Conservation (phyloP, 2,329 filamentous ascomycete genomes). For the Alternaria gaisen region DNA sequence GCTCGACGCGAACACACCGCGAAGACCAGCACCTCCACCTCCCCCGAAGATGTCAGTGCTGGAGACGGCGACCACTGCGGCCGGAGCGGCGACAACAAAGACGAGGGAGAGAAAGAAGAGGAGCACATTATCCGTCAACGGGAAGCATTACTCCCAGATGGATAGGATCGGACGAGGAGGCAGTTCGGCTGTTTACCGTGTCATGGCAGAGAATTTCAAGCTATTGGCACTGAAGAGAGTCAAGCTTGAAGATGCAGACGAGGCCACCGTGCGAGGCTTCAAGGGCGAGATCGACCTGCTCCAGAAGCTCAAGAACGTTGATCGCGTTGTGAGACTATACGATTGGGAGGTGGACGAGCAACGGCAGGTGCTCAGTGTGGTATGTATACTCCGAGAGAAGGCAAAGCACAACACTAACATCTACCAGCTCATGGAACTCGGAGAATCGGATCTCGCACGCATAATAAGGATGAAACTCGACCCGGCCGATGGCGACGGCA, state of each 20-base stretch:
- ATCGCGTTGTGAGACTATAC: conserved; percentile 87
- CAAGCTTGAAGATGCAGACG: conserved; percentile 88
- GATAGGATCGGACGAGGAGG: conserved; percentile 92
- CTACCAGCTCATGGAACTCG: conserved; percentile 89
- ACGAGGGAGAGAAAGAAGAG: conserved; percentile 75
- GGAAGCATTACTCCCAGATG: conserved; percentile 87
- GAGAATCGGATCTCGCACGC: conserved; percentile 90
- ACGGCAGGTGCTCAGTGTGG: conserved; percentile 86
- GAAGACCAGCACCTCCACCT: conserved; percentile 76
- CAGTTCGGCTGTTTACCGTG: conserved; percentile 92
- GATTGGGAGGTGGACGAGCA: conserved; percentile 95
- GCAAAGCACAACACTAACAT: conserved; percentile 16
- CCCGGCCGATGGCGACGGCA: conserved; percentile 56
- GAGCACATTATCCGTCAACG: conserved; percentile 87
- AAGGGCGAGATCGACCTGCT: conserved; percentile 96
- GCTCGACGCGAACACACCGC: conserved; percentile 75
- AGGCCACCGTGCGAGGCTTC: conserved; percentile 82
- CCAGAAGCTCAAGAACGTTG: conserved; percentile 80
- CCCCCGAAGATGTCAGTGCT: conserved; percentile 96
- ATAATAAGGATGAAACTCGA: conserved; percentile 76
- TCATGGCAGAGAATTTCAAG: conserved; percentile 96
- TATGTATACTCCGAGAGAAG: conserved; percentile 57
- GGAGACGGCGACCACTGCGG: conserved; percentile 86
- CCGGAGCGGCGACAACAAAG: conserved; percentile 81
- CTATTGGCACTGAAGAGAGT: conserved; percentile 95